Base-by-base conservation (phyloP, 768 basidiomycete genomes). In the Podaxis sp. region DNA sequence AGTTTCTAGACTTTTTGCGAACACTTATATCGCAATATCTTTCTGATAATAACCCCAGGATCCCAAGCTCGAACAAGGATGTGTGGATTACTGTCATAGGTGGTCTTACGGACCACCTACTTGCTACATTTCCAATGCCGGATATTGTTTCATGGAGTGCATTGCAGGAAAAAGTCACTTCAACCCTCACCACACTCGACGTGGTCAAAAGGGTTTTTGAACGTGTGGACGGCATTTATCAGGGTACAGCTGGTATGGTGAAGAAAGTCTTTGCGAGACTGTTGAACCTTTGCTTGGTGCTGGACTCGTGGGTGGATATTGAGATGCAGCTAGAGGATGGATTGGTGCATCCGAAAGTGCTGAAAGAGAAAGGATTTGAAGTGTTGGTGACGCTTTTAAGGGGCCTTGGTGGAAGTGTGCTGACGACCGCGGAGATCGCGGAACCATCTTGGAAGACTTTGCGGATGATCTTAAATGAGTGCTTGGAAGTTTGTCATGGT, bases 221-320 rank as follows among this genome's bases (percentile, higher is more conserved):
- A 42, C 48, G 59, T 16, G 50, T 56, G 13, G 50, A 56, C 25
- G 55, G 57, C 35, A 54, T 50, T 36, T 37, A 54, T 37, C 59
- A 54, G 42, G 74, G 75, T 23, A 71, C 78, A 9, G 74, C 76
- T 7, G 74, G 76, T 44, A 69, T 86, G 36, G 74, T 83, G 25
- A 74, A 78, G 64, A 82, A 77, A 57, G 62, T 86, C 4, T 79
- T 87, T 59, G 71, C 75, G 25, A 76, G 80, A 40, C 67, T 90
- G 46, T 67, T 88, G 10, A 78, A 79, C 40, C 75, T 90, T 32
- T 84, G 81, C 66, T 69, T 76, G 55, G 77, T 78, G 1, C 73
- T 89, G 37, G 87, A 88, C 62, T 69, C 79, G 35, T 91, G 89
- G 85, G 68, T 78, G 36, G 82, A 82, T 54, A 74, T 73, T n/a